These are phyloP conservation scores for Trichoderma virens DNA, from an alignment of 495 filamentous ascomycete species.

Conservation along the genomic window DNA sequence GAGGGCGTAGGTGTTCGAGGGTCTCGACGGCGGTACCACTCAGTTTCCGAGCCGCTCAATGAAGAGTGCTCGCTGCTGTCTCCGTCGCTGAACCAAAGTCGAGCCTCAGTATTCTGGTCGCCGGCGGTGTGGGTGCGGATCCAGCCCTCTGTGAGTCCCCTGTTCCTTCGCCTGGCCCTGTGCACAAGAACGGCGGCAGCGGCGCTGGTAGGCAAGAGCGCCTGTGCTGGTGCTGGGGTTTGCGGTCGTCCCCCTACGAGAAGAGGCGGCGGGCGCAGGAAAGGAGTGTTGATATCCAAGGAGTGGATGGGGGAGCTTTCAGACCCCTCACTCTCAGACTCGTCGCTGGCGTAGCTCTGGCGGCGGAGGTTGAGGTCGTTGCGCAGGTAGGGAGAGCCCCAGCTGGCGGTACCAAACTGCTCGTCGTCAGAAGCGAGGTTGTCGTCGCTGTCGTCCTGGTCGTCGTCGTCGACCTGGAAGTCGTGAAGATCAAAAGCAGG, in stretches of 20 bases:
- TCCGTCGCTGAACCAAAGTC: conserved; percentile 71
- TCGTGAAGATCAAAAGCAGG: conserved; percentile 26
- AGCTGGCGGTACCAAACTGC: conserved; percentile 56
- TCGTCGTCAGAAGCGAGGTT: conserved; percentile 24
- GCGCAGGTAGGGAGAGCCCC: conserved; percentile 66
- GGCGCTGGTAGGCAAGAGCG: conserved; percentile 38
- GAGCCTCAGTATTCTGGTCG: conserved; percentile 52
- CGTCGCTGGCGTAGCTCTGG: conserved; percentile 43
- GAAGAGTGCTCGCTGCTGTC: conserved; percentile 57
- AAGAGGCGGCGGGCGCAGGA: conserved; percentile 37
- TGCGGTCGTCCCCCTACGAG: not conserved
- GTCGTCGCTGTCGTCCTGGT: conserved; percentile 19
- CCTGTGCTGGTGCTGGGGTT: conserved; percentile 26
- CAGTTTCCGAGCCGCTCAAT: conserved; percentile 48
- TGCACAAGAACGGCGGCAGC: conserved; percentile 48
- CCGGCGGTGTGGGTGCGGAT: conserved; percentile 64
- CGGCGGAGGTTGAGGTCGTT: conserved; percentile 38
- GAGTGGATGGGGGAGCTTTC: conserved; percentile 47
- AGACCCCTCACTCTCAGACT: conserved; percentile 40
- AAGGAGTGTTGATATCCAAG: conserved; percentile 44
- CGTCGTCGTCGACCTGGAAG: conserved; percentile 6
- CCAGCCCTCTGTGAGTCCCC: conserved; percentile 70
- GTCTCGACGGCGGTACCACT: conserved; percentile 33
- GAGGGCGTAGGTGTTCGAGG: conserved; percentile 29
- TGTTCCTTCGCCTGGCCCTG: conserved; percentile 42